Conservation (phyloP, 768 basidiomycete genomes). For the Suillus clintonianus region DNA sequence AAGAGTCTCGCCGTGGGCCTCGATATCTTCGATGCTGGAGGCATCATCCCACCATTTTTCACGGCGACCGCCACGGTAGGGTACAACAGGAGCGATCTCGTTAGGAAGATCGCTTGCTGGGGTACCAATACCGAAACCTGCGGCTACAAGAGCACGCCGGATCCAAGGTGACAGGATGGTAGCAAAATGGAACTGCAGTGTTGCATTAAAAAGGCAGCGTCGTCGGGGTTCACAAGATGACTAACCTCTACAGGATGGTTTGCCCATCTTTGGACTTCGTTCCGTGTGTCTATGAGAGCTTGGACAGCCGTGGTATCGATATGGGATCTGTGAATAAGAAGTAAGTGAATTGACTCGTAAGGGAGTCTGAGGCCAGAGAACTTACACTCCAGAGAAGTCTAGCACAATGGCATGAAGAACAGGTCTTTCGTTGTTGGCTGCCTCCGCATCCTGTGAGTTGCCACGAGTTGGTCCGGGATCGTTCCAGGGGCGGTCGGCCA, state of each 20-base stretch:
- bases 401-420: conserved; percentile 83
- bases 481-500: conserved; percentile 86
- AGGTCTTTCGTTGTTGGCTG: conserved; percentile 58
- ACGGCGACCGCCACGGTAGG: conserved; percentile 50
- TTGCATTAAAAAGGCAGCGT: conserved; percentile 1
- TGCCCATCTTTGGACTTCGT: conserved; percentile 86
- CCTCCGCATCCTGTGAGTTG: conserved; percentile 47
- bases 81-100: conserved; percentile 81
- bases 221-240: background rate
- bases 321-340: conserved; percentile 57
- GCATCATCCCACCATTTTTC: conserved; percentile 18
- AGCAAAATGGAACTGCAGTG: conserved; percentile 86
- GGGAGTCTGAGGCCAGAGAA: conserved; percentile 6
- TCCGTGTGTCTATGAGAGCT: conserved; percentile 85
- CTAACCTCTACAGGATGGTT: conserved; percentile 71
- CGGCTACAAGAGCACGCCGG: conserved; percentile 83
- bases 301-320: conserved; percentile 93
- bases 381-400: conserved; percentile 85
- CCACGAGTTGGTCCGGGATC: conserved; percentile 74
- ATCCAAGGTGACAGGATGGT: conserved; percentile 93
- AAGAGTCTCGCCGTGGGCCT: conserved; percentile 23
- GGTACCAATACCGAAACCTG: conserved; percentile 83
- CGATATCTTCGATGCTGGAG: conserved; percentile 29
- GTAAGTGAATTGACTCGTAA: background rate
- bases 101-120: conserved; percentile 40